A percentile compares a stretch with the other conserved stretches of the same genome.
Conservation (phyloP, 371 early-diverging fungal species). For the Choanephora cucurbitarum region DNA sequence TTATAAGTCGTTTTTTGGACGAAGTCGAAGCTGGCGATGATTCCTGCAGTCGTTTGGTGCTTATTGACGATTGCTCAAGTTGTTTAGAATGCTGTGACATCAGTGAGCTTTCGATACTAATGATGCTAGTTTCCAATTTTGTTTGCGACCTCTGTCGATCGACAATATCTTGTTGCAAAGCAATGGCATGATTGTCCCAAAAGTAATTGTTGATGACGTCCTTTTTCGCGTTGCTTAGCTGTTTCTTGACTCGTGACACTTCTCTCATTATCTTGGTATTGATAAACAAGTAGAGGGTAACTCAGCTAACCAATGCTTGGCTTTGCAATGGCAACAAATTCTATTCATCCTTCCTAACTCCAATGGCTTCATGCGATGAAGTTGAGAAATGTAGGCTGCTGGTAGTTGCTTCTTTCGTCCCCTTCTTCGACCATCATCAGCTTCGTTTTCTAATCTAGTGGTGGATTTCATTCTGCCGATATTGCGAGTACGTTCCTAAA, state of each 20-base stretch:
- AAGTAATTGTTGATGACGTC: conserved; percentile 13
- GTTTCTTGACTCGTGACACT: conserved; percentile 12
- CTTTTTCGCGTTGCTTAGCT: conserved; percentile 13
- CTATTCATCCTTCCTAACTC: no score
- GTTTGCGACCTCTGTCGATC: conserved; percentile 14
- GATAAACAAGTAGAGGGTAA: no score
- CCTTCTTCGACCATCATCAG: no score
- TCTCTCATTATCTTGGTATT: conserved; percentile 12
- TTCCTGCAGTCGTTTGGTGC: conserved; percentile 1
- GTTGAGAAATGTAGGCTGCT: no score
- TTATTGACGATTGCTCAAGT: conserved; percentile 8
- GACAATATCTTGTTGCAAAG: conserved; percentile 12
- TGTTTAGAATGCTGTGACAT: conserved; percentile 10
- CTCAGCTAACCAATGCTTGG: no score
- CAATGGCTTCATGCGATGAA: no score
- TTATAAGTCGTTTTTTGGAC: conserved; percentile 12
- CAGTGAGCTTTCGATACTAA: conserved; percentile 4
- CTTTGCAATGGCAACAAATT: no score
- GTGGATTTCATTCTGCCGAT: no score
- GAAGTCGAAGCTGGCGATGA: conserved; percentile 11
- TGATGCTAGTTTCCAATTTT: conserved; percentile 6
- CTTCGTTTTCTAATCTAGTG: no score
- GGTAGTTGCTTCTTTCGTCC: no score
- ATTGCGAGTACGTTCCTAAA: no score
- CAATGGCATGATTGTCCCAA: conserved; percentile 12